These are phyloP conservation scores for Davidsoniella eucalypti DNA, from an alignment of 2,329 filamentous ascomycete species.

Conservation along the genomic window DNA sequence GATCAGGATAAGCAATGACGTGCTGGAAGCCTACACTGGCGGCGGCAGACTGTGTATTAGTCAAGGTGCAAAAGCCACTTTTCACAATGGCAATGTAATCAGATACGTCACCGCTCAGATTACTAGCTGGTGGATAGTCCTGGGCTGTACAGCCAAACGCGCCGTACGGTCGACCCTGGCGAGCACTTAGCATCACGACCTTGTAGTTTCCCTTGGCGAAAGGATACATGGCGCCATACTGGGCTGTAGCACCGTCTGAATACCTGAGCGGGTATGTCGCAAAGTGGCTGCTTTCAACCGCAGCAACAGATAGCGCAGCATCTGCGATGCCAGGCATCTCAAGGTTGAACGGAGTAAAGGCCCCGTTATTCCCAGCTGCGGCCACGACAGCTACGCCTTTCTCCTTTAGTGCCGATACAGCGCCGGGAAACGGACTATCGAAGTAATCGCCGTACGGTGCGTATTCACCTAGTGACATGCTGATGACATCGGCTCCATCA, in stretches of 20 bases:
- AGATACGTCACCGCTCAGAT: slow-evolving; percentile 4
- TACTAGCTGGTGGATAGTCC: neutral
- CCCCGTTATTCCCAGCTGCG: slow-evolving; percentile 34
- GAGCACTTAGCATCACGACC: slow-evolving; percentile 1
- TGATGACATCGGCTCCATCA: slow-evolving; percentile 18
- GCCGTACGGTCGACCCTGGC: neutral
- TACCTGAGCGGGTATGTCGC: slow-evolving; percentile 6
- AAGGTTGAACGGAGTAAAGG: slow-evolving; percentile 29
- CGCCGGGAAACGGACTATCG: slow-evolving; percentile 17
- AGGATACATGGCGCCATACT: slow-evolving; percentile 11
- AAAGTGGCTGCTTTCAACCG: slow-evolving; percentile 12
- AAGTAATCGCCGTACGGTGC: slow-evolving; percentile 16
- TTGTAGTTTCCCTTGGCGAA: slow-evolving; percentile 9
- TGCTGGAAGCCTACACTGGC: slow-evolving; percentile 8
- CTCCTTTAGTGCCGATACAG: slow-evolving; percentile 12
- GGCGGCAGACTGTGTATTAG: slow-evolving; percentile 5
- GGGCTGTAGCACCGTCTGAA: slow-evolving; percentile 6
- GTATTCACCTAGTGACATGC: slow-evolving; percentile 16
- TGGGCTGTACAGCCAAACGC: neutral
- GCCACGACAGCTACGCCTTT: slow-evolving; percentile 33
- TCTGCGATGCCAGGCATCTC: slow-evolving; percentile 14
- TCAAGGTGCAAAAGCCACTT: slow-evolving; percentile 4
- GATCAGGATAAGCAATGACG: slow-evolving; percentile 12
- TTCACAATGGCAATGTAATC: slow-evolving; percentile 1
- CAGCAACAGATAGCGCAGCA: slow-evolving; percentile 21